Conservation (phyloP, 108 stramenopile species). For the Skeletonema costatum region DNA sequence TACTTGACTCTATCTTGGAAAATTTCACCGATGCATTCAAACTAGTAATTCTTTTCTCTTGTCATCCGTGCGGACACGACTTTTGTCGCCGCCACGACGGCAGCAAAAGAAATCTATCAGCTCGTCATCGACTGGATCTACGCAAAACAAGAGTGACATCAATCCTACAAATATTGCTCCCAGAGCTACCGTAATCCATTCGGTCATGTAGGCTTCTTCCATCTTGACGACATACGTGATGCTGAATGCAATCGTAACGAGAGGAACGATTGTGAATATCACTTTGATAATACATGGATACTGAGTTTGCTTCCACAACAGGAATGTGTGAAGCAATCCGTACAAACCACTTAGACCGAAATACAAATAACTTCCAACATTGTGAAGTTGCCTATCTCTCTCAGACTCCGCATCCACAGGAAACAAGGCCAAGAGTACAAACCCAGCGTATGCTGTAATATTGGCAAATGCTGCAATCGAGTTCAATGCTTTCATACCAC, state of each 20-base stretch:
- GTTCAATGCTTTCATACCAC: slow-evolving; percentile 21
- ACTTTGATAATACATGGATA: slow-evolving; percentile 37
- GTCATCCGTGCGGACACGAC: no score
- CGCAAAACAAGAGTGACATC: not conserved
- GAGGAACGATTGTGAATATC: slow-evolving; percentile 19
- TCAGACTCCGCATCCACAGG: slow-evolving; percentile 18
- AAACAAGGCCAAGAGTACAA: slow-evolving; percentile 23
- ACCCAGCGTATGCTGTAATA: slow-evolving; percentile 35
- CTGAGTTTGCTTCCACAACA: slow-evolving; percentile 40
- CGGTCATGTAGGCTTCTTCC: slow-evolving; percentile 8
- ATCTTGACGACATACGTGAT: slow-evolving; percentile 11
- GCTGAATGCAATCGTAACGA: slow-evolving; percentile 9
- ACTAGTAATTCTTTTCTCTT: no score
- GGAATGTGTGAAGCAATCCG: slow-evolving; percentile 21
- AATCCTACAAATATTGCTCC: not conserved
- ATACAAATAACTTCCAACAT: slow-evolving; percentile 30
- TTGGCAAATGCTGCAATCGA: slow-evolving; percentile 21
- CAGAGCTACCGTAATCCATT: not conserved
- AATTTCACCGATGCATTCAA: no score
- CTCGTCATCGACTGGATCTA: not conserved
- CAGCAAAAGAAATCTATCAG: not conserved
- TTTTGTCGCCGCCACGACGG: not conserved
- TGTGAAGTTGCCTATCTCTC: not conserved
- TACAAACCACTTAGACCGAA: slow-evolving; percentile 36
- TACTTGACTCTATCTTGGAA: no score